Evolutionary conservation across 179 eudicot genomes (phyloP).

Genomic region (Amaranthus tricolor): DNA sequence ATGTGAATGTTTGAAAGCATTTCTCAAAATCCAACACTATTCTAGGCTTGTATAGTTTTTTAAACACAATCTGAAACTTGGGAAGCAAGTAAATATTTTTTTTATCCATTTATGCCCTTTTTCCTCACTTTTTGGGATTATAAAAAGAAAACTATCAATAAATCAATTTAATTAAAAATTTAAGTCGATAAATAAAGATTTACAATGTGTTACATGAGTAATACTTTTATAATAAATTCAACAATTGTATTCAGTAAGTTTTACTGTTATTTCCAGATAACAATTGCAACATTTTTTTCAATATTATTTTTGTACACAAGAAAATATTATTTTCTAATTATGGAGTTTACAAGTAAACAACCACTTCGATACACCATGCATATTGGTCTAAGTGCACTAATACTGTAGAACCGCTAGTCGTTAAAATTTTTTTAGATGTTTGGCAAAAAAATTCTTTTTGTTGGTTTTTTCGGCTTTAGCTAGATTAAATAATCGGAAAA

Average conservation of each 20-base stretch:
- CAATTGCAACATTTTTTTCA: neutral
- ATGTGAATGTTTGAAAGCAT: too few relatives aligned
- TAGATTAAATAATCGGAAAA: too few relatives aligned
- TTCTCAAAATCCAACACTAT: neutral
- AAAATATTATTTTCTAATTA: neutral
- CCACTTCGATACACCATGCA: too few relatives aligned
- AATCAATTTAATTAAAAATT: too few relatives aligned
- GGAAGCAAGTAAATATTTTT: constrained; percentile 19
- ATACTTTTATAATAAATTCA: too few relatives aligned
- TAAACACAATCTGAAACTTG: constrained; percentile 16
- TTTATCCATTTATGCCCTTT: neutral
- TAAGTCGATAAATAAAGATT: too few relatives aligned
- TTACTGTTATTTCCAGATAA: constrained; percentile 23
- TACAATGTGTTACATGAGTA: too few relatives aligned
- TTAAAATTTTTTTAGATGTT: too few relatives aligned
- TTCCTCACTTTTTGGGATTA: neutral
- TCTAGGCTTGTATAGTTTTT: constrained; percentile 19
- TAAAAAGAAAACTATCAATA: neutral
- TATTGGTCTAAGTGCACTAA: too few relatives aligned
- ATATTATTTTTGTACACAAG: neutral
- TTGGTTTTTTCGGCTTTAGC: too few relatives aligned
- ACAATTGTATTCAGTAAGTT: constrained; percentile 25
- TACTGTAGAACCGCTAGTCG: too few relatives aligned
- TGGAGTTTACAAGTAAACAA: neutral
- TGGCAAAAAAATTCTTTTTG: too few relatives aligned